phyloP scores from a whole-genome alignment of 164 flowering plant species.

The Chimonanthus salicifolius region DNA sequence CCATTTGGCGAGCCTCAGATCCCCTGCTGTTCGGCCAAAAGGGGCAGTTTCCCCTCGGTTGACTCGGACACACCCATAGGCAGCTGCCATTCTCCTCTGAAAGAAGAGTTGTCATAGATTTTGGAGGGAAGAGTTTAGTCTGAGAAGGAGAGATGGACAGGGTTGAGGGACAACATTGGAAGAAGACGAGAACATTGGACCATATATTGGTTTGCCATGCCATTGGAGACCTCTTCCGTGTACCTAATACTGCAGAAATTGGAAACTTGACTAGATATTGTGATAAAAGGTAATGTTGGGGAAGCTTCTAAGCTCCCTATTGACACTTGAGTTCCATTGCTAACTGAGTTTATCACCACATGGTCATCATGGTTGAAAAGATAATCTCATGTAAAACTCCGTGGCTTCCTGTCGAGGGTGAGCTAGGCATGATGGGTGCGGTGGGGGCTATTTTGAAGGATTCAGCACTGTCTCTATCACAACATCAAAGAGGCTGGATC shows the following conservation, averaged over 20 bases:
- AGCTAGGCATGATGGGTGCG: too few relatives aligned
- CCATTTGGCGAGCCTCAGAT: too few relatives aligned
- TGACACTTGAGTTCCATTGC: not conserved
- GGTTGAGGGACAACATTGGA: conserved; percentile 5
- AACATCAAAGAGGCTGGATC: conserved; percentile 35
- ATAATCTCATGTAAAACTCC: conserved; percentile 1
- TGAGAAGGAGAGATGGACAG: conserved; percentile 3
- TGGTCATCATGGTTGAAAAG: not conserved
- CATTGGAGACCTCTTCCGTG: not conserved
- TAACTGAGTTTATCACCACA: conserved; percentile 1
- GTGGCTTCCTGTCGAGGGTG: not conserved
- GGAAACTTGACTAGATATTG: conserved; percentile 1
- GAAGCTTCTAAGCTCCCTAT: conserved; percentile 2
- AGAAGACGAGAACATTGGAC: not conserved
- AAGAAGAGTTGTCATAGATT: not conserved
- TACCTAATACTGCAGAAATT: not conserved
- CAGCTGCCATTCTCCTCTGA: too few relatives aligned
- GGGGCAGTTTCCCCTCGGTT: too few relatives aligned
- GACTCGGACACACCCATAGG: too few relatives aligned
- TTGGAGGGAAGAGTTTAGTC: not conserved
- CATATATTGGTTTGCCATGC: not conserved
- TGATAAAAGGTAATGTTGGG: not conserved
- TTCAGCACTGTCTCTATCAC: conserved; percentile 5
- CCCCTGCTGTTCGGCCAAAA: too few relatives aligned
- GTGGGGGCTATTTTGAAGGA: not conserved